phyloP scores from a whole-genome alignment of 345 rosid species.

The Excoecaria agallocha region DNA sequence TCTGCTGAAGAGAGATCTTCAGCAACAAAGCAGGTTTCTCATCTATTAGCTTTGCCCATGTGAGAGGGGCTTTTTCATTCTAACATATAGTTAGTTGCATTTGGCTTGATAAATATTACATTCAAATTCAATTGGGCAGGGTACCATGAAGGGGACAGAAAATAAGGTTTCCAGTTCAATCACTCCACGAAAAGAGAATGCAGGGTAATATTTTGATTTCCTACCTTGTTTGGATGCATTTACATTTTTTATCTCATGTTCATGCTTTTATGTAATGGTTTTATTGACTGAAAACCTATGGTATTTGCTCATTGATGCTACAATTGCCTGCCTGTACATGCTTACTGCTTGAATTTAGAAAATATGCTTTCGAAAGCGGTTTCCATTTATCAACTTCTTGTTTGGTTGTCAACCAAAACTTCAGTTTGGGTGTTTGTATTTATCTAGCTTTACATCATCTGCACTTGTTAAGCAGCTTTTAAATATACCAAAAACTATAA shows the following conservation, averaged over 20 bases:
- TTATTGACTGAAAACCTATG: conserved; percentile 2
- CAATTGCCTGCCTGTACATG: conserved; percentile 10
- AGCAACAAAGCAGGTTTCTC: conserved; percentile 52
- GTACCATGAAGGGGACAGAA: conserved; percentile 39
- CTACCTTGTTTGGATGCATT: conserved; percentile 11
- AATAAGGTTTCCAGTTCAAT: conserved; percentile 35
- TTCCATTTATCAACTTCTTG: not conserved
- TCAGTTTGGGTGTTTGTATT: not conserved
- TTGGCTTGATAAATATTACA: conserved; percentile 1
- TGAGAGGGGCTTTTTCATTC: conserved; percentile 12
- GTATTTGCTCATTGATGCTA: not conserved
- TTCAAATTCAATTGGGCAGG: conserved; percentile 32
- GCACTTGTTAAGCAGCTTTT: too few relatives aligned
- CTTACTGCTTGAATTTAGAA: not conserved
- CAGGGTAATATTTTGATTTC: conserved; percentile 50
- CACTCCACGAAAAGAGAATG: conserved; percentile 45
- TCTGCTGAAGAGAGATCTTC: conserved; percentile 43
- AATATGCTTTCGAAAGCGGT: not conserved
- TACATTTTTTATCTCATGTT: conserved; percentile 6
- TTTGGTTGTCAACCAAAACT: not conserved
- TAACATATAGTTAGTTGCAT: not conserved
- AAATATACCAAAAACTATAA: too few relatives aligned
- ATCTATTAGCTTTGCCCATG: not conserved
- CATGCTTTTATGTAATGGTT: conserved; percentile 2
- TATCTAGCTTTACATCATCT: too few relatives aligned